Evolutionary conservation across 805 yeast genomes (phyloP), one percentile per base, ranked within the genome.

Genomic region (Peterozyma toletana): DNA sequence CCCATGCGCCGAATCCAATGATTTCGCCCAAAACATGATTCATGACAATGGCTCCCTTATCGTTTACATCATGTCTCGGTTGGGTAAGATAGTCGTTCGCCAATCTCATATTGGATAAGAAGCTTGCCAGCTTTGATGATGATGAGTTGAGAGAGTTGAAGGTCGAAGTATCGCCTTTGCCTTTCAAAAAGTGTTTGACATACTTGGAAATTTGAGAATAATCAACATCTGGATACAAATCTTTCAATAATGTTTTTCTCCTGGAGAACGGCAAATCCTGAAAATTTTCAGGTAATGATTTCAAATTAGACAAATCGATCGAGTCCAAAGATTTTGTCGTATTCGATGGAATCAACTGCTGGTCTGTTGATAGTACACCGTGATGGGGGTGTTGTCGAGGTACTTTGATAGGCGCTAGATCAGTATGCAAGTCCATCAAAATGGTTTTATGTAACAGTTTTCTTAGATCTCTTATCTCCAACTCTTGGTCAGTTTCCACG

Each of bases 1-100:
- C 95, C 84, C 93, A 90, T 0, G 96, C 95, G 11, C 97, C 96
- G 57, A 77, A 78, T 1, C 96, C 96, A 48, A 88, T 81, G 10
- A 83, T 73, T 51, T 78, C 79, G 1, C 95, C 96, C 30, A 89
- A 57, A 30, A 56, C 59, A 64, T 73, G 69, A 13, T 77, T 80
- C 64, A 83, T 51, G 1, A 88, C 77, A 18, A 72, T 58, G 11
- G 85, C 81, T 1, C 95, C 96, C 47, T 74, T 77, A 45, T 83
- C 87, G 52, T 80, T 85, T 7, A 68, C 66, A 50, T 73, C 68
- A 27, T 45, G 42, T 43, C 48, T 68, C 56, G 34, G 66, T 27
- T 15, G 35, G 17, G 14, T 13, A 5, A n/a, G 36, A 29, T 10
- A 14, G 9, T 31, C 15, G 9, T 9, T 31, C 2, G 35, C 5